Conservation (phyloP, 495 filamentous ascomycete species). For the Penicillium steckii region DNA sequence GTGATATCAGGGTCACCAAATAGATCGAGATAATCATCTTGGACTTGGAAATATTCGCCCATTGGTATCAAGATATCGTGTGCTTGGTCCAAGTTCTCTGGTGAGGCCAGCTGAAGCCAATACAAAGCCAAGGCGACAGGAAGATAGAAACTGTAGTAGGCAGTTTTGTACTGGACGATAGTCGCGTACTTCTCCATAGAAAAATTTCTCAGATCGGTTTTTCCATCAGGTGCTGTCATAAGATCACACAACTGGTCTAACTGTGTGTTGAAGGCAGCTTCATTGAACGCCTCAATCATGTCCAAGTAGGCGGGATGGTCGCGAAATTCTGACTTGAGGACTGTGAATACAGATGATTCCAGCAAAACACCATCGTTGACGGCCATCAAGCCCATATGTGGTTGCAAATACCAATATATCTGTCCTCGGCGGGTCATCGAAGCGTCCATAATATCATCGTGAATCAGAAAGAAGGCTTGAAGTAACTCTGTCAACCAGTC, state of each 20-base stretch:
- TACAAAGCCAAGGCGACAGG: slow-evolving; percentile 89
- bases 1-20: slow-evolving; percentile 93
- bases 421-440: slow-evolving; percentile 89
- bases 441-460: slow-evolving; percentile 97
- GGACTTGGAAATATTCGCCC: slow-evolving; percentile 98
- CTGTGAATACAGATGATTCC: slow-evolving; percentile 81
- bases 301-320: slow-evolving; percentile 82
- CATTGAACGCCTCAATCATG: slow-evolving; percentile 92
- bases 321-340: slow-evolving; percentile 91
- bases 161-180: slow-evolving; percentile 99
- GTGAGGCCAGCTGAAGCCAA: slow-evolving; percentile 76
- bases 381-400: slow-evolving; percentile 85
- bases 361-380: slow-evolving; percentile 99
- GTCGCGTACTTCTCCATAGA: slow-evolving; percentile 92
- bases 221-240: slow-evolving; percentile 94
- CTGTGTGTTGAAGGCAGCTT: slow-evolving; percentile 88
- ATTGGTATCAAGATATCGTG: slow-evolving; percentile 95
- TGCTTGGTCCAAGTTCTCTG: slow-evolving; percentile 78
- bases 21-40: slow-evolving; percentile 98
- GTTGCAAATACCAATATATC: slow-evolving; percentile 92
- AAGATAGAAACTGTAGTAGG: slow-evolving; percentile 98
- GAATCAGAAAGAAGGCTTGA: slow-evolving; percentile 97
- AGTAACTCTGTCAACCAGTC: slow-evolving; percentile 98
- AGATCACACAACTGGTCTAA: slow-evolving; percentile 92
- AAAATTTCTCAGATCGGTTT: slow-evolving; percentile 88